Evolutionary conservation across 495 filamentous ascomycete species (phyloP).

Genomic region (Aspergillus nidulans): DNA sequence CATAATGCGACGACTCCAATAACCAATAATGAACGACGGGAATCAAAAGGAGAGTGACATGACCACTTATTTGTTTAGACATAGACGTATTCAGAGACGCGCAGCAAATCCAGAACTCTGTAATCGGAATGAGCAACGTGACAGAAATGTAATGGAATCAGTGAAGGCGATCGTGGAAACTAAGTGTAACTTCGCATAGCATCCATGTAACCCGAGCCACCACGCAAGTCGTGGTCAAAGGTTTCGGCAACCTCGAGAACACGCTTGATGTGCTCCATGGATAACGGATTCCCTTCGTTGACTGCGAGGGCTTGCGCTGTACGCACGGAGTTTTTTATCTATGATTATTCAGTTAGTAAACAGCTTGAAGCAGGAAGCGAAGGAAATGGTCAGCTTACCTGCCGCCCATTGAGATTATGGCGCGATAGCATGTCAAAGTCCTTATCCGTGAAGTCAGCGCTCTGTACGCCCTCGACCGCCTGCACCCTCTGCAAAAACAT

Average conservation of each 20-base stretch:
- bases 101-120: neutral
- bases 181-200: constrained; percentile 51
- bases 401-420: constrained; percentile 79
- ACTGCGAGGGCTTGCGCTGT: constrained; percentile 83
- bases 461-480: constrained; percentile 57
- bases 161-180: neutral
- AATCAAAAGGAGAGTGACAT: neutral
- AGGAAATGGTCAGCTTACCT: constrained; percentile 44
- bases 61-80: no score
- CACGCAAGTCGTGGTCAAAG: constrained; percentile 73
- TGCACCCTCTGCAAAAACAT: constrained; percentile 72
- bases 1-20: no score
- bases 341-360: constrained; percentile 6
- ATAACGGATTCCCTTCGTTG: constrained; percentile 63
- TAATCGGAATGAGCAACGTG: neutral
- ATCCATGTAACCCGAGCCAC: constrained; percentile 56
- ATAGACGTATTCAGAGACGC: neutral
- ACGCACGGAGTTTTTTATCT: constrained; percentile 90
- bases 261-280: constrained; percentile 77
- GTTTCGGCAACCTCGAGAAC: constrained; percentile 78
- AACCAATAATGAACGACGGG: constrained; percentile 9
- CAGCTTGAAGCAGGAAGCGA: neutral
- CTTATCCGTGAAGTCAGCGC: constrained; percentile 59
- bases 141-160: neutral
- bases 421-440: constrained; percentile 65